These are phyloP conservation scores for Bipolaris sorokiniana DNA, from an alignment of 2,329 filamentous ascomycete species.

Conservation along the genomic window DNA sequence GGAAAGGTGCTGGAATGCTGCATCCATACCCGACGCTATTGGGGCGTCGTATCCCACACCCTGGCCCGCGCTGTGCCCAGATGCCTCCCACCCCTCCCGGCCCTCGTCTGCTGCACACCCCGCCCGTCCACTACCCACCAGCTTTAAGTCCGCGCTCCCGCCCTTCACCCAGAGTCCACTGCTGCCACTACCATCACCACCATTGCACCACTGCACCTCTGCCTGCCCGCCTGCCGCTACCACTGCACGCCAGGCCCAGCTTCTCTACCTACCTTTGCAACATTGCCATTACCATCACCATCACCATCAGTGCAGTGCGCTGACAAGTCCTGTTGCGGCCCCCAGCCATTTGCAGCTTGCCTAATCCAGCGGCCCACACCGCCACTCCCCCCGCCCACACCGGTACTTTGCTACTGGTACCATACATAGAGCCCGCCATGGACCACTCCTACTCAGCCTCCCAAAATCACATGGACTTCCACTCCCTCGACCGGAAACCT, in stretches of 20 bases:
- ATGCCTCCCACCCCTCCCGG: conserved; percentile 31
- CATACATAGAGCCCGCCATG: conserved; percentile 43
- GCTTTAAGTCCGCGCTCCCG: conserved; percentile 37
- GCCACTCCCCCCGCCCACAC: conserved; percentile 48
- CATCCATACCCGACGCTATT: conserved; percentile 44
- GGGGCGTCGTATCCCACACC: conserved; percentile 42
- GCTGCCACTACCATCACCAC: conserved; percentile 4
- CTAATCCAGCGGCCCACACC: conserved; percentile 48
- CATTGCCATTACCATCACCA: neutral
- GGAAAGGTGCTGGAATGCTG: conserved; percentile 29
- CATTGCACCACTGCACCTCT: neutral
- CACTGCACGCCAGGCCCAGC: conserved; percentile 9
- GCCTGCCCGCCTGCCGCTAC: neutral
- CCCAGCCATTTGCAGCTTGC: conserved; percentile 21
- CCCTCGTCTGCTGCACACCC: conserved; percentile 16
- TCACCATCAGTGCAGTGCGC: neutral
- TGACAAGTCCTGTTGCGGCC: neutral
- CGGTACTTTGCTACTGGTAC: conserved; percentile 47
- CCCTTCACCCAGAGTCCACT: conserved; percentile 26
- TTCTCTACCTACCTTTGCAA: neutral
- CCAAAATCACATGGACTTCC: conserved; percentile 46
- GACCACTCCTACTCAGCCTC: conserved; percentile 37
- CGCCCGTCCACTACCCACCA: conserved; percentile 17
- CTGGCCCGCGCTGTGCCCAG: conserved; percentile 25
- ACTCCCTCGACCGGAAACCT: conserved; percentile 49